Percentiles rank a stretch among this genome's conserved stretches.
phyloP scores from a whole-genome alignment of 108 stramenopile genomes.

The Skeletonema grethae region DNA sequence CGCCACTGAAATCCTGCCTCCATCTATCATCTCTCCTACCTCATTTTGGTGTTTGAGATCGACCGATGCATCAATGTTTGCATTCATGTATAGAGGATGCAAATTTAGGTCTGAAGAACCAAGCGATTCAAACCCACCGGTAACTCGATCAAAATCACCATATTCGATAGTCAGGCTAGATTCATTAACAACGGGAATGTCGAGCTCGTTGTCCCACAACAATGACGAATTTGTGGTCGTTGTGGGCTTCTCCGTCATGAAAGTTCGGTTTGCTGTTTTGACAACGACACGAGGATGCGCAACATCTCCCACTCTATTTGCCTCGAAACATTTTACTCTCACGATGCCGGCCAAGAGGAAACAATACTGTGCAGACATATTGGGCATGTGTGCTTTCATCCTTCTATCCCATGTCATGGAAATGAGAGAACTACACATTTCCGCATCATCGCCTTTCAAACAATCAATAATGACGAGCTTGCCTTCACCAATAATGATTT shows the following conservation, averaged over 20 bases:
- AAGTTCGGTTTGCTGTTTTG: slow-evolving; percentile 21
- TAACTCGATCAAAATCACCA: slow-evolving; percentile 60
- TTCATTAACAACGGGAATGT: slow-evolving; percentile 75
- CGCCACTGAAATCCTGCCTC: slow-evolving; percentile 40
- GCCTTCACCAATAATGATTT: slow-evolving; percentile 9
- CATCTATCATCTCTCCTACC: slow-evolving; percentile 44
- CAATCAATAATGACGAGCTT: slow-evolving; percentile 16
- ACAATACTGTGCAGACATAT: slow-evolving; percentile 35
- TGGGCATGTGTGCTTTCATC: background rate
- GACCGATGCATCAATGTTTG: slow-evolving; percentile 48
- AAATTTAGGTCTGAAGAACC: slow-evolving; percentile 59
- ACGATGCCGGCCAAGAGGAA: slow-evolving; percentile 68
- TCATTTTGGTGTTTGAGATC: slow-evolving; percentile 50
- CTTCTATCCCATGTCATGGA: slow-evolving; percentile 10
- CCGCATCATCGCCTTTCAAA: slow-evolving; percentile 3
- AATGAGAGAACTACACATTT: slow-evolving; percentile 8
- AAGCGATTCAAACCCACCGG: slow-evolving; percentile 51
- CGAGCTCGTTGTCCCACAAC: slow-evolving; percentile 43
- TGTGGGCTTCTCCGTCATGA: slow-evolving; percentile 43
- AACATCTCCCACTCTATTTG: slow-evolving; percentile 35
- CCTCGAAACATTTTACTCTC: slow-evolving; percentile 38
- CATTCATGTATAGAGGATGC: slow-evolving; percentile 67
- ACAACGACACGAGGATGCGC: slow-evolving; percentile 32
- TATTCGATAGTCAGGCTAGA: slow-evolving; percentile 59
- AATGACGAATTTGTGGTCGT: background rate